Evolutionary conservation across 1,284 basidiomycete species (phyloP).

Genomic region (Rhodotorula sp.): DNA sequence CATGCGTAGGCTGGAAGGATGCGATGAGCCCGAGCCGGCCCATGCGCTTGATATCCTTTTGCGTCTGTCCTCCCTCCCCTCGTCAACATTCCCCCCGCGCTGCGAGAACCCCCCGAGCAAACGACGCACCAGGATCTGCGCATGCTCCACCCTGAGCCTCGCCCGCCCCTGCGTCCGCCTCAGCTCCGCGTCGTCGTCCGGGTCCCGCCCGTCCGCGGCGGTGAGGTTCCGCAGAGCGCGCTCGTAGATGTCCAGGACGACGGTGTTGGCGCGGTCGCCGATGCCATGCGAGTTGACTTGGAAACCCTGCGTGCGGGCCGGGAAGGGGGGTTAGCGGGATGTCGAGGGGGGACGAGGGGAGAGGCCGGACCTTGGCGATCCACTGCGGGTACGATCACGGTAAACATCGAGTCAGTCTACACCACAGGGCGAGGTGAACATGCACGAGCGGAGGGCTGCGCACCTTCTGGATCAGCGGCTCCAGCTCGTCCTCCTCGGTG

Average conservation of each 20-base stretch:
- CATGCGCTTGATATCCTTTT: slow-evolving; percentile 67
- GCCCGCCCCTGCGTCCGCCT: slow-evolving; percentile 46
- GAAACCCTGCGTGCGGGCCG: slow-evolving; percentile 29
- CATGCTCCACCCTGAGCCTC: slow-evolving; percentile 83
- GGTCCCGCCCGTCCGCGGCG: slow-evolving; percentile 41
- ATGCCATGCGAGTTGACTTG: slow-evolving; percentile 80
- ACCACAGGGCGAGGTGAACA: not conserved
- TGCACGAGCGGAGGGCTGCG: too few relatives aligned
- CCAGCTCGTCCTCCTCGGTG: slow-evolving; percentile 60
- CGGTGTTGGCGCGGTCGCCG: slow-evolving; percentile 82
- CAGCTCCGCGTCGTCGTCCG: slow-evolving; percentile 2
- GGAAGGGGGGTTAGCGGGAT: not conserved
- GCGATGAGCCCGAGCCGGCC: slow-evolving; percentile 78
- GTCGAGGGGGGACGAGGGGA: not conserved
- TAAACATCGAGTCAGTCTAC: not conserved
- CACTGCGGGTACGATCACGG: slow-evolving; percentile 5
- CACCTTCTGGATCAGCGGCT: slow-evolving; percentile 58
- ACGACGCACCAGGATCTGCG: slow-evolving; percentile 68
- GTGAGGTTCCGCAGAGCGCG: slow-evolving; percentile 59
- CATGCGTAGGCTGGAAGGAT: slow-evolving; percentile 92
- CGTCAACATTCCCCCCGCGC: not conserved
- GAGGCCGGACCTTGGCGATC: slow-evolving; percentile 22
- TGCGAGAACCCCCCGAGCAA: not conserved
- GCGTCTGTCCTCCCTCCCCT: slow-evolving; percentile 48
- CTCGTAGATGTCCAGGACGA: slow-evolving; percentile 78